Base-by-base conservation (phyloP, 306 rosid species). In the Ormosia emarginata region DNA sequence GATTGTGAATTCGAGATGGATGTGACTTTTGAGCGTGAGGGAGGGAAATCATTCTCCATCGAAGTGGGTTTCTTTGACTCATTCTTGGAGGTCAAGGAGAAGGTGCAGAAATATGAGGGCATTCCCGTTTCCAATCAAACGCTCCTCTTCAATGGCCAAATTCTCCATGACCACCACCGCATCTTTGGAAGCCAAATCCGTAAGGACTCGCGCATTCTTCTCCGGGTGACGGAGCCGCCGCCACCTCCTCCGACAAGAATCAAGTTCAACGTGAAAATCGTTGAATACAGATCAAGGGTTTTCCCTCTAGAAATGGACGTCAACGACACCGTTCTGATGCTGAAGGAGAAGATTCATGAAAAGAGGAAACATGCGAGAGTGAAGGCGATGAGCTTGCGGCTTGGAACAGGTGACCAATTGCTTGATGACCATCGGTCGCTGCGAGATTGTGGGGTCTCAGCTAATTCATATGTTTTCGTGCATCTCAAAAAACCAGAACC, bases 51-150 rank as follows among this genome's bases (percentile, higher is more conserved):
- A 3, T 91, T 93, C 89, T 6, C 80, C 37, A 55, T 93, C 13
- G 90, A 89, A 81, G 66, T 89, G 0, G 84, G 89, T 15, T 85
- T 37, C 80, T 91, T 88, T 50, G 90, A 91, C 83, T 85, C 89
- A 0, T 81, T 89, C 3, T 41, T 82, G 1, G 92, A 88, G 46
- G 86, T 91, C 84, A 91, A 93, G 75, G 85, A 87, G 15, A 93
- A 84, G 86, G 64, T 93, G 7, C 67, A 88, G 12, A 91, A 88
- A 24, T 79, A 2, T 24, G 24, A 24, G 2, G 67, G 52, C 32
- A 88, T 93, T 17, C 91, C 91, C 57, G 18, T 80, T 37, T 29
- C 84, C 30, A 79, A 71, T 11, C 95, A 93, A 73, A 85, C 91
- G 34, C 56, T 93, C 3, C 55, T 90, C 82, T 91, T 91, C 82